A percentile compares a stretch with the other conserved stretches of the same genome.
Evolutionary conservation across 2,329 filamentous ascomycete species (phyloP).

Genomic region (Neurospora crassa): DNA sequence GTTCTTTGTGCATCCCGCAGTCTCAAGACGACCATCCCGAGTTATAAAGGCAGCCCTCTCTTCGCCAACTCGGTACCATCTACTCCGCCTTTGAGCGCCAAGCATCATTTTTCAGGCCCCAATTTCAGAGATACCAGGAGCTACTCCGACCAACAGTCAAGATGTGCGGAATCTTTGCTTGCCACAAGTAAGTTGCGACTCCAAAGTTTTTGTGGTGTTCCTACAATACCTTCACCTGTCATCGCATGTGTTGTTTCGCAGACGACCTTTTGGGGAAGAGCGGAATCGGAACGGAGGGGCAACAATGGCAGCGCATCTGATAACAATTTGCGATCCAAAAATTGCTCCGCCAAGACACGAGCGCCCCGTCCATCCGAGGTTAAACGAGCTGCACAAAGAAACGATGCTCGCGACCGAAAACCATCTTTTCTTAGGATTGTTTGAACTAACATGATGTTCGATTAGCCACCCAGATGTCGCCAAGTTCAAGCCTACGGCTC

Average conservation of each 20-base stretch:
- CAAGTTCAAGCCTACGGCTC: conserved; percentile 90
- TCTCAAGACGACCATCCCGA: conserved; percentile 3
- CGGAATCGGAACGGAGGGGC: conserved; percentile 25
- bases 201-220: conserved; percentile 2
- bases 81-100: conserved; percentile 16
- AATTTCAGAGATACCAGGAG: conserved; percentile 2
- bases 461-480: conserved; percentile 80
- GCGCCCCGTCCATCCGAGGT: conserved; percentile 1
- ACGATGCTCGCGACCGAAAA: conserved; percentile 1
- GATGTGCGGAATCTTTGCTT: conserved; percentile 97
- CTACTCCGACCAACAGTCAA: conserved; percentile 13
- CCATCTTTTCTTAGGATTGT: conserved; percentile 7
- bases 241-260: conserved; percentile 4
- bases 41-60: conserved; percentile 16
- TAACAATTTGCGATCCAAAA: conserved; percentile 16
- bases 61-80: conserved; percentile 13
- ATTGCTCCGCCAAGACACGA: conserved; percentile 5
- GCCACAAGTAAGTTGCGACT: conserved; percentile 61
- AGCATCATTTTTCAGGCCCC: conserved; percentile 7
- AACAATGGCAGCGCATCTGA: conserved; percentile 19
- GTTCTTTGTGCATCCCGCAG: conserved; percentile 3
- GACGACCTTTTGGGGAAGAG: background rate
- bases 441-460: conserved; percentile 13
- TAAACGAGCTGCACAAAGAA: conserved; percentile 1
- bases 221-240: background rate